Conservation (phyloP, 768 basidiomycete genomes). For the Pulveroboletus sp. region DNA sequence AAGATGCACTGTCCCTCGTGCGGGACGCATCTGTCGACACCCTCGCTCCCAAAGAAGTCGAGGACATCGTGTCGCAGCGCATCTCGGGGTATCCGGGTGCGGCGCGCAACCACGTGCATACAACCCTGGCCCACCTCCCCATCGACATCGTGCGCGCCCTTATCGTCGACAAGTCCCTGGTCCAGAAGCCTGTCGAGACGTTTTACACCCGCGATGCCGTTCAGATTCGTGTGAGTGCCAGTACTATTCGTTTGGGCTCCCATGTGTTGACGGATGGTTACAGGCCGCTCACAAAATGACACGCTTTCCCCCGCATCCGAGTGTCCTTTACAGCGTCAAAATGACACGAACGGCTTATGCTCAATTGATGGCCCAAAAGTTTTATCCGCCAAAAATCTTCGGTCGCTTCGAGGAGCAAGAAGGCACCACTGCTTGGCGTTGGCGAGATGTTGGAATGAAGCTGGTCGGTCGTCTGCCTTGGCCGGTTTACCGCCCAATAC, state of each 20-base stretch:
- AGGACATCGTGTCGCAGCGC: constrained; percentile 64
- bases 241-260: background rate
- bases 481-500: background rate
- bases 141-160: constrained; percentile 75
- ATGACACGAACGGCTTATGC: constrained; percentile 94
- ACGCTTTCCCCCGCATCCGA: constrained; percentile 76
- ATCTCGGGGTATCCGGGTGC: constrained; percentile 75
- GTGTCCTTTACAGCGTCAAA: constrained; percentile 56
- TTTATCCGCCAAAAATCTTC: constrained; percentile 88
- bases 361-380: constrained; percentile 86
- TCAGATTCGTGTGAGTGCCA: constrained; percentile 70
- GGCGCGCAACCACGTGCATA: constrained; percentile 65
- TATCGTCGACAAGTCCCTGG: constrained; percentile 53
- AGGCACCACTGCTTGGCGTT: constrained; percentile 64
- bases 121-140: constrained; percentile 76
- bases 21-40: constrained; percentile 53
- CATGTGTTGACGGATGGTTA: constrained; percentile 4
- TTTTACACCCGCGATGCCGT: constrained; percentile 95
- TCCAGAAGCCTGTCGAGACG: constrained; percentile 84
- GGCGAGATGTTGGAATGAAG: constrained; percentile 90
- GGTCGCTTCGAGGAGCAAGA: constrained; percentile 66
- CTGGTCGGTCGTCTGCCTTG: constrained; percentile 48
- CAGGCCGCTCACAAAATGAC: constrained; percentile 88
- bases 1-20: constrained; percentile 63
- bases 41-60: constrained; percentile 54